These are phyloP conservation scores for Pterothamnion heteromorphum DNA, from an alignment of 31 red algal species.

Conservation along the genomic window DNA sequence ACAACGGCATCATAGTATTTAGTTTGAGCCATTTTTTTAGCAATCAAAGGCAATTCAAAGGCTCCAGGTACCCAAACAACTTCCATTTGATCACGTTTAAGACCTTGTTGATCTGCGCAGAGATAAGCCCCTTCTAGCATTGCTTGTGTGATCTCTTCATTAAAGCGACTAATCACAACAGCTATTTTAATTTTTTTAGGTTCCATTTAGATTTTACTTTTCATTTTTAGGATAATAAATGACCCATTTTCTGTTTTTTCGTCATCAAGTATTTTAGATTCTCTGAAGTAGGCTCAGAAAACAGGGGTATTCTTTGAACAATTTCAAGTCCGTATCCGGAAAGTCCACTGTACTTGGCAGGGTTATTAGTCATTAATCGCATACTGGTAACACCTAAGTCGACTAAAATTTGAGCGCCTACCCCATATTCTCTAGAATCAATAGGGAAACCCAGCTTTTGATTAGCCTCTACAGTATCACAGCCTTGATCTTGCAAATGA, in stretches of 20 bases:
- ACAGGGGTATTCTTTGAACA: constrained; percentile 77
- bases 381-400: constrained; percentile 83
- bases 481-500: constrained; percentile 84
- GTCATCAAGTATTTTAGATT: constrained; percentile 82
- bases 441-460: constrained; percentile 89
- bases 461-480: constrained; percentile 96
- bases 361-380: constrained; percentile 98
- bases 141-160: background rate
- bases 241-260: constrained; percentile 90
- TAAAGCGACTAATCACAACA: background rate
- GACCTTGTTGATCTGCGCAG: too few relatives aligned
- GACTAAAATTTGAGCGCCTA: constrained; percentile 89
- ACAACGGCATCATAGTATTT: constrained; percentile 76
- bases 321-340: constrained; percentile 78
- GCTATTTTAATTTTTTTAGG: background rate
- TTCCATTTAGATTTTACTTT: too few relatives aligned
- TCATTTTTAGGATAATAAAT: constrained; percentile 20
- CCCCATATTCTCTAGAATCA: constrained; percentile 92
- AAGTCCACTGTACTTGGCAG: constrained; percentile 87
- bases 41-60: constrained; percentile 77
- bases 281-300: constrained; percentile 65
- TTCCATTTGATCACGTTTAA: too few relatives aligned
- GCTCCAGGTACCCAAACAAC: constrained; percentile 66
- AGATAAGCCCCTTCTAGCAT: background rate
- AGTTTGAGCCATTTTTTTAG: constrained; percentile 63